Percentiles rank a stretch among this genome's conserved stretches.
These are phyloP conservation scores for Tetrapisispora phaffii DNA, from an alignment of 805 yeast genomes.

Conservation along the genomic window DNA sequence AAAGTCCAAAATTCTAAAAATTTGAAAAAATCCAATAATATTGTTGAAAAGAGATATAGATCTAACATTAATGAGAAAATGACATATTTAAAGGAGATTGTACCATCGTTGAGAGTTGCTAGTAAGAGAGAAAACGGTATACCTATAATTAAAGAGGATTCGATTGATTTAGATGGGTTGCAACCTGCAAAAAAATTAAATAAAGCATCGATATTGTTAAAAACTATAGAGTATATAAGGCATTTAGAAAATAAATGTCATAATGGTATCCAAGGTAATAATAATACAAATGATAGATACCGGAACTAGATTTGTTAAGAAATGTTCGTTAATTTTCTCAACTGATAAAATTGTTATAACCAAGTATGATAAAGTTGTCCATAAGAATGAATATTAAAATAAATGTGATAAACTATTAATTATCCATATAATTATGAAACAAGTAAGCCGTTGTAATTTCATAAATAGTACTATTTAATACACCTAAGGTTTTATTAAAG, in stretches of 20 bases:
- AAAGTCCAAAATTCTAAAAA: slow-evolving; percentile 25
- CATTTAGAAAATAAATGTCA: slow-evolving; percentile 60
- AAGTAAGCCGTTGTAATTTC: no score
- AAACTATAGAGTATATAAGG: slow-evolving; percentile 68
- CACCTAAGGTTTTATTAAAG: slow-evolving; percentile 29
- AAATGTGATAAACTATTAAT: no score
- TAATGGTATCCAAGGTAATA: slow-evolving; percentile 19
- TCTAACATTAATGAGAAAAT: slow-evolving; percentile 64
- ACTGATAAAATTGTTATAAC: no score
- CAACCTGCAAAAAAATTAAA: slow-evolving; percentile 68
- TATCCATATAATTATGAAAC: no score
- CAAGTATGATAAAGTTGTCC: no score
- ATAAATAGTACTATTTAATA: neutral
- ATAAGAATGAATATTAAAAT: no score
- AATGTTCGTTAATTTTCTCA: neutral
- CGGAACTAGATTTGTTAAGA: neutral
- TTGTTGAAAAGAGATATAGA: slow-evolving; percentile 64
- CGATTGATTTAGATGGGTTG: slow-evolving; percentile 54
- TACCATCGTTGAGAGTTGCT: slow-evolving; percentile 48
- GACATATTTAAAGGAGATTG: slow-evolving; percentile 51
- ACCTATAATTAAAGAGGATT: slow-evolving; percentile 49
- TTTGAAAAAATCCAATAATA: slow-evolving; percentile 55
- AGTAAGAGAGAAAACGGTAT: slow-evolving; percentile 38
- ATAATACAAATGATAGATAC: neutral
- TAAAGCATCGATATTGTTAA: slow-evolving; percentile 65